Evolutionary conservation across 768 basidiomycete species (phyloP).

Genomic region (Auriscalpium vulgare): DNA sequence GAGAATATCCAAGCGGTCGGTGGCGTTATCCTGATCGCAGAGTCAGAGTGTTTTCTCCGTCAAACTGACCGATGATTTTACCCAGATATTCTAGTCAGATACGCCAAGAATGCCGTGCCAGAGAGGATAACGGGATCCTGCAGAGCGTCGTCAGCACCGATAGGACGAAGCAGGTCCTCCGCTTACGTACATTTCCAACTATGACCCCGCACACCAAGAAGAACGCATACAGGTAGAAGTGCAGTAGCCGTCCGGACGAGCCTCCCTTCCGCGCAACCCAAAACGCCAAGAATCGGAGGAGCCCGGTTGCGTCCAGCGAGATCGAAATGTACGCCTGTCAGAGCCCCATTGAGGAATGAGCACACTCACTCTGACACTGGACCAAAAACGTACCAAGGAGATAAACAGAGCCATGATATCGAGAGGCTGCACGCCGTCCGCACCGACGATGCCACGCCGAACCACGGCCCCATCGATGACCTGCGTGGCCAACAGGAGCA

Average conservation of each 20-base stretch:
- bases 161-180: not conserved
- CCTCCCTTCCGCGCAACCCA: conserved; percentile 76
- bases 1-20: conserved; percentile 65
- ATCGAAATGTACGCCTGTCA: conserved; percentile 75
- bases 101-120: conserved; percentile 84
- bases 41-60: too few relatives aligned
- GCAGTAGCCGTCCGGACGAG: conserved; percentile 60
- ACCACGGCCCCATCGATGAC: conserved; percentile 35
- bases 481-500: conserved; percentile 21
- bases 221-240: conserved; percentile 76
- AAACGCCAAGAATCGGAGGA: conserved; percentile 81
- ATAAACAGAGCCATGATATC: conserved; percentile 92
- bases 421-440: conserved; percentile 76
- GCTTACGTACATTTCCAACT: conserved; percentile 60
- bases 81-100: conserved; percentile 69
- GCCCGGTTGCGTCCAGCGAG: conserved; percentile 82
- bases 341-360: not conserved
- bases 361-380: not conserved
- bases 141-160: not conserved
- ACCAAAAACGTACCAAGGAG: conserved; percentile 45
- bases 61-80: conserved; percentile 4
- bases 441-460: conserved; percentile 71
- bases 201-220: conserved; percentile 69
- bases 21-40: conserved; percentile 22
- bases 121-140: conserved; percentile 86